These are phyloP conservation scores for Mucor lusitanicus DNA, from an alignment of 371 early-diverging fungal species.

Conservation along the genomic window DNA sequence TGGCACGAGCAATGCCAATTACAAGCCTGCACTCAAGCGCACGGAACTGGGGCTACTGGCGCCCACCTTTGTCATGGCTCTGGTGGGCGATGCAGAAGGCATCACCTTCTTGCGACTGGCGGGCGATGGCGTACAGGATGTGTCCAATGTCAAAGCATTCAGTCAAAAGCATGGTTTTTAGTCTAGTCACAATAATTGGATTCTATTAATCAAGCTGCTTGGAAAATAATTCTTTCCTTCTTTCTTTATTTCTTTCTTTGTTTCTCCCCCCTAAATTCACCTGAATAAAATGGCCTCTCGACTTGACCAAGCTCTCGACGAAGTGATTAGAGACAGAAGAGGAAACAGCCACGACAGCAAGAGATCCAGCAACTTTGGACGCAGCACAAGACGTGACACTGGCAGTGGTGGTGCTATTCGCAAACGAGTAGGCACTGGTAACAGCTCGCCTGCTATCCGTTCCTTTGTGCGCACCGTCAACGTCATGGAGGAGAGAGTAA, in stretches of 20 bases:
- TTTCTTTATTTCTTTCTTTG: neutral
- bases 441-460: constrained; percentile 15
- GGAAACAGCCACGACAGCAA: constrained; percentile 11
- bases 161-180: neutral
- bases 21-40: constrained; percentile 9
- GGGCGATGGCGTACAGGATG: constrained; percentile 28
- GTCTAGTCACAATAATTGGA: neutral
- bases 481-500: constrained; percentile 18
- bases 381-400: constrained; percentile 1
- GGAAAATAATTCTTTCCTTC: constrained; percentile 1
- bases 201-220: no score
- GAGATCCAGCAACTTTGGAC: neutral
- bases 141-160: neutral
- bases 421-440: constrained; percentile 23
- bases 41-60: neutral
- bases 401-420: constrained; percentile 28
- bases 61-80: constrained; percentile 30
- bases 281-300: constrained; percentile 35
- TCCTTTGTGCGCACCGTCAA: constrained; percentile 44
- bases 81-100: constrained; percentile 37
- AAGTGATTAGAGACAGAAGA: constrained; percentile 48
- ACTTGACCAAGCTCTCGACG: constrained; percentile 56
- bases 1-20: neutral
- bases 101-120: constrained; percentile 26
- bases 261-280: neutral